Evolutionary conservation across 768 basidiomycete genomes (phyloP).

Genomic region (Lactarius hengduanensis): DNA sequence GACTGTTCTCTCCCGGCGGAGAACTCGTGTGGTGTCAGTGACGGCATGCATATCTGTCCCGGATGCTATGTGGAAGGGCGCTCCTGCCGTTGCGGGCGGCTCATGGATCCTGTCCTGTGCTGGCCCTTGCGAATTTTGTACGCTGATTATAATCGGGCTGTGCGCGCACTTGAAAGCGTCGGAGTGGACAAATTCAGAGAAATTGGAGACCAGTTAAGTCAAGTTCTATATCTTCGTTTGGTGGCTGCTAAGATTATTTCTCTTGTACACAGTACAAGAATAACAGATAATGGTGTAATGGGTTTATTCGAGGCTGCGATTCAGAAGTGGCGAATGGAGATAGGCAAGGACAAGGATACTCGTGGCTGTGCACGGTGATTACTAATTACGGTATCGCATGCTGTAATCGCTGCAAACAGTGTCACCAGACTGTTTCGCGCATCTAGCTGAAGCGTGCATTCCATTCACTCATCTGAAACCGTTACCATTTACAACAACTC

Average conservation of each 20-base stretch:
- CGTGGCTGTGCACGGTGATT: not conserved
- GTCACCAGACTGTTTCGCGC: conserved; percentile 41
- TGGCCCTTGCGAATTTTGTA: conserved; percentile 50
- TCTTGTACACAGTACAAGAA: not conserved
- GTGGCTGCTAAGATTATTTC: not conserved
- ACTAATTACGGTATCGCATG: not conserved
- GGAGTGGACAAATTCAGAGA: conserved; percentile 11
- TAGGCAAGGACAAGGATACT: conserved; percentile 1
- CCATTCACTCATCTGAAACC: conserved; percentile 41
- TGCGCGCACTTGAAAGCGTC: conserved; percentile 31
- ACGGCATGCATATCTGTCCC: conserved; percentile 58
- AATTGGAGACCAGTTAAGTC: conserved; percentile 17
- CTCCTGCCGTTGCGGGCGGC: conserved; percentile 54
- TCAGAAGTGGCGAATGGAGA: conserved; percentile 10
- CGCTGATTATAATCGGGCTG: conserved; percentile 42
- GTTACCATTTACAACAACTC: conserved; percentile 31
- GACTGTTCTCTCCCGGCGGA: conserved; percentile 37
- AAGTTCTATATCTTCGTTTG: not conserved
- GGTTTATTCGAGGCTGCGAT: conserved; percentile 30
- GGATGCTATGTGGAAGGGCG: conserved; percentile 78
- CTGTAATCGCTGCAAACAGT: conserved; percentile 36
- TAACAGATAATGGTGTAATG: not conserved
- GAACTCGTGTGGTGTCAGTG: conserved; percentile 33
- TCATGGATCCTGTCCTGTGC: conserved; percentile 62
- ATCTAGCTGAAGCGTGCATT: conserved; percentile 38